Percentiles rank a stretch among this genome's conserved stretches.
phyloP scores from a whole-genome alignment of 2,329 filamentous ascomycete species.

The Sclerotinia trifoliorum region DNA sequence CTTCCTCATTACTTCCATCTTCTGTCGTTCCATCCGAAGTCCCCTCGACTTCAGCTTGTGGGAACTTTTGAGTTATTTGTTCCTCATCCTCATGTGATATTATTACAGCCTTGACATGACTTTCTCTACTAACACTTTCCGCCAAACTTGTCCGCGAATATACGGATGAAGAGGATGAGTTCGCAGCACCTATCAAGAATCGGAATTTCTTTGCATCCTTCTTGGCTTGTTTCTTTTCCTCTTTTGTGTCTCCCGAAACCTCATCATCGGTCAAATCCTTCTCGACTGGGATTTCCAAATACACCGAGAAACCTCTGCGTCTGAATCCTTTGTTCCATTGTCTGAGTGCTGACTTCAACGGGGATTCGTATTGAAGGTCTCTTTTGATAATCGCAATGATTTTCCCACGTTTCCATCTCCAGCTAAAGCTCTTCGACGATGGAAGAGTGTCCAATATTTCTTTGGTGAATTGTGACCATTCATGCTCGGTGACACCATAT shows the following conservation, averaged over 20 bases:
- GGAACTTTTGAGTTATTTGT: not conserved
- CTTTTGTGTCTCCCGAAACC: constrained; percentile 3
- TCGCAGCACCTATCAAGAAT: constrained; percentile 26
- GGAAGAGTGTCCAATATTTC: constrained; percentile 29
- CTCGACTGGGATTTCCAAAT: constrained; percentile 31
- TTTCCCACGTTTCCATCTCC: constrained; percentile 14
- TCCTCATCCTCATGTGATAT: constrained; percentile 6
- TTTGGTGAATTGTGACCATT: constrained; percentile 34
- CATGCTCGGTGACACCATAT: constrained; percentile 27
- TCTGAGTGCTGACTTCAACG: constrained; percentile 27
- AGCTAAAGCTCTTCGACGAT: not conserved
- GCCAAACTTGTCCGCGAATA: constrained; percentile 19
- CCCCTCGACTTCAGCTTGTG: not conserved
- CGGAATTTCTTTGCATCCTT: constrained; percentile 26
- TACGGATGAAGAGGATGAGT: constrained; percentile 4
- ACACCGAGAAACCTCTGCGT: constrained; percentile 31
- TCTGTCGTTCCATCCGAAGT: not conserved
- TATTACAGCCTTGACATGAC: not conserved
- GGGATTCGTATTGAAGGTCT: constrained; percentile 30
- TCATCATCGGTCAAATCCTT: constrained; percentile 16
- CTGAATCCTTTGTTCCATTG: constrained; percentile 32
- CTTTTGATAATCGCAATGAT: constrained; percentile 22
- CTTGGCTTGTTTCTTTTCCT: constrained; percentile 23
- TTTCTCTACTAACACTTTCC: constrained; percentile 15
- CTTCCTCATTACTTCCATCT: not conserved